Evolutionary conservation across 148 eudicot genomes (phyloP), one percentile per base, ranked within the genome.

Genomic region (Simmondsia chinensis): DNA sequence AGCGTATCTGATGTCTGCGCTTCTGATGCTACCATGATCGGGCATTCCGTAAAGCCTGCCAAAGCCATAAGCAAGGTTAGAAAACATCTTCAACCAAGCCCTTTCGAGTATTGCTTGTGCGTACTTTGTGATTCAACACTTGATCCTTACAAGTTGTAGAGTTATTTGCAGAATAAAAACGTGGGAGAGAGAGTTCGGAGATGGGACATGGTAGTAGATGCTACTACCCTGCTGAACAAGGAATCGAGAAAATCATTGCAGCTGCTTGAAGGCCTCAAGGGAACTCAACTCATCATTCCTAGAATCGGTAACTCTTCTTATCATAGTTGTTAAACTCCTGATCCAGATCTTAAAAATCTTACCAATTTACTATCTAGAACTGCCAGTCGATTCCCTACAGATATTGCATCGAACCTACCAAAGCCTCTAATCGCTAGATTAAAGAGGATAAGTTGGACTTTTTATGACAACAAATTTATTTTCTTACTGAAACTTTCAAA

Each of bases 181-280:
- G 22, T 20, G 23, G 52, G 33, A 55, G 63, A 14, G 46, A 66
- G 24, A 44, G 61, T 15, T 5, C 57, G 16, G 45, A 72, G 52
- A 54, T 91, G 99, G 99, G 68, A 39, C 54, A 72, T 91, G 73
- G 63, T 85, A 18, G 86, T 66, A 21, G 99, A 91, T 54, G 47
- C 64, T 47, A 61, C 64, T 39, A 65, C 74, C 54, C 66, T 91
- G 34, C 67, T 91, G 39, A 66, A 72, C 57, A 70, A 70, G 46
- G 69, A 74, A 56, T 86, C 95, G 7, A 72, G 86, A 49, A 72
- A 70, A 57, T 79, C 77, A 30, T 66, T 91, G 56, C 78, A 82
- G 66, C 94, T 85, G 52, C 63, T 91, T 60, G 71, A 72, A 68
- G 94, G 95, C 50, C 70, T 86, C 39, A 69, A 59, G 59, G 83